Evolutionary conservation across 495 filamentous ascomycete genomes (phyloP).

Genomic region (Daldinia vernicosa): DNA sequence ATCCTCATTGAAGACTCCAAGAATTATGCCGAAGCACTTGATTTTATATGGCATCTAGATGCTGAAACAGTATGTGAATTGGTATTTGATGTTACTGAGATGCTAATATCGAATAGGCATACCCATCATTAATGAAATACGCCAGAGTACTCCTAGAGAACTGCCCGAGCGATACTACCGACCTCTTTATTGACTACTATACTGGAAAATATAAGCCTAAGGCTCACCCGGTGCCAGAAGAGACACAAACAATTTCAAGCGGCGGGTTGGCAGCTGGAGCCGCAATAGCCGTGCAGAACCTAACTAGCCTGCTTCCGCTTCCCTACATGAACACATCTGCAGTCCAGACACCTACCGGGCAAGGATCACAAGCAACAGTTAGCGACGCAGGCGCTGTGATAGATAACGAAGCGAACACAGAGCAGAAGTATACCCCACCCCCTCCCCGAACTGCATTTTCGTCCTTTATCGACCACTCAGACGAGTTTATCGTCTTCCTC

Average conservation of each 20-base stretch:
- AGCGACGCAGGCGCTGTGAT: conserved; percentile 44
- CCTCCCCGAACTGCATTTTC: conserved; percentile 93
- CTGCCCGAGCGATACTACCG: conserved; percentile 79
- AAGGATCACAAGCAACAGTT: conserved; percentile 47
- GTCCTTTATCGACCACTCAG: conserved; percentile 91
- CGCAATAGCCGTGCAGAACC: conserved; percentile 78
- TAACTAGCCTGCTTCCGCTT: conserved; percentile 82
- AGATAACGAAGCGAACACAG: conserved; percentile 43
- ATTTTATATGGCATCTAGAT: conserved; percentile 89
- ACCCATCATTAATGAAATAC: conserved; percentile 93
- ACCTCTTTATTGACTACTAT: conserved; percentile 92
- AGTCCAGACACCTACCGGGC: conserved; percentile 53
- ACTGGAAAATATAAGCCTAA: conserved; percentile 82
- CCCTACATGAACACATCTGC: conserved; percentile 79
- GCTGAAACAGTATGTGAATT: conserved; percentile 72
- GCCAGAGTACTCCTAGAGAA: conserved; percentile 87
- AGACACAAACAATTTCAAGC: conserved; percentile 54
- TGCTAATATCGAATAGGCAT: conserved; percentile 67
- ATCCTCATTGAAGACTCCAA: conserved; percentile 96
- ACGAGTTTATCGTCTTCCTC: conserved; percentile 88
- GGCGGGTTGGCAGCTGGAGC: conserved; percentile 64
- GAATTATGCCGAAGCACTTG: conserved; percentile 83
- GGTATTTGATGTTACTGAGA: background rate
- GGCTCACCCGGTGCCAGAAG: conserved; percentile 66
- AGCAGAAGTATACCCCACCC: conserved; percentile 70